Evolutionary conservation across 768 basidiomycete species (phyloP), one percentile per base, ranked within the genome.

Genomic region (Mycena latifolia): DNA sequence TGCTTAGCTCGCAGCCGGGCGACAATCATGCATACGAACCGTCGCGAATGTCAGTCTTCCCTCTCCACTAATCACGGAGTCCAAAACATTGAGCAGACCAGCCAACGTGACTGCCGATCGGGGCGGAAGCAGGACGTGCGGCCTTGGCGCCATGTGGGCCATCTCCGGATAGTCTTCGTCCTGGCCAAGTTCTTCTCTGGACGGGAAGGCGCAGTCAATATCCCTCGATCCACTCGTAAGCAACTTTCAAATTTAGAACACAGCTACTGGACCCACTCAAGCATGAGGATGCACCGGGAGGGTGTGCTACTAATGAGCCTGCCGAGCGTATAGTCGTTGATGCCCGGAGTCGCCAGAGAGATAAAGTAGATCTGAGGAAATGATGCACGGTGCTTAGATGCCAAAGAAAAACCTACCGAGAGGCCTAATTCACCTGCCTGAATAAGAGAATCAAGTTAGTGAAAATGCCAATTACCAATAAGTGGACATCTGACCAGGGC

Each of bases 161-260:
- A 46, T 55, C 37, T 47, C 52, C 1, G 35, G 43, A 17, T 65
- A 57, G 2, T 60, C 64, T 0, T 65, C 64, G 20, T 65, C n/a
- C n/a, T n/a, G 58, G 1, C 61, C 65, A 6, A 51, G 58, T 1
- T 61, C 59, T 6, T 61, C 65, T 6, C 65, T 43, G 1, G 65
- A 66, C 2, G 65, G 65, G 37, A 66, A 66, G 3, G 65, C 65
- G 29, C 58, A 65, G 52, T 65, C 64, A 25, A 65, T 65, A 17
- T 65, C 64, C 27, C 57, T 55, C 31, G n/a, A 9, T 14, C 33
- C 33, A 35, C 8, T 6, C 14, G 33, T 35, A 7, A 35, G 14
- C 4, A 12, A 31, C 31, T 12, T 18, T 6, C n/a, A n/a, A 8
- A n/a, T 10, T 28, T 8, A 12, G 39, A 25, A 50, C 20, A 22